Conservation (phyloP, 2,329 filamentous ascomycete species). For the Alternaria triticimaculans region DNA sequence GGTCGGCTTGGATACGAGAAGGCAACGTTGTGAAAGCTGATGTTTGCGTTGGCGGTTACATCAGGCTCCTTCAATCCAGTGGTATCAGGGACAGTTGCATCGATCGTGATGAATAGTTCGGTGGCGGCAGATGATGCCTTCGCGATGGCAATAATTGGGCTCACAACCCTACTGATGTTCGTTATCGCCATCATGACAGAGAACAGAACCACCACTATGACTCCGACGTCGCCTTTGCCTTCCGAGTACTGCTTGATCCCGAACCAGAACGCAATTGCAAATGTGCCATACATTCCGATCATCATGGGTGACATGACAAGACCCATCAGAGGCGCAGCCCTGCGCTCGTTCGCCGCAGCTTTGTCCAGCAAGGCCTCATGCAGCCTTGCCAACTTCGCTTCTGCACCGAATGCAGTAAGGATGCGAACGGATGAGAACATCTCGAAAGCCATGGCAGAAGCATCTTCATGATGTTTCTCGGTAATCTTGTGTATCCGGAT, state of each 20-base stretch:
- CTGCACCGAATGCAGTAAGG: conserved; percentile 48
- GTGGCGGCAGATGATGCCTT: conserved; percentile 46
- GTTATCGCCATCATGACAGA: conserved; percentile 49
- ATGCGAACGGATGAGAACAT: conserved; percentile 49
- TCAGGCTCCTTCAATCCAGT: conserved; percentile 46
- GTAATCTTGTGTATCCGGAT: conserved; percentile 44
- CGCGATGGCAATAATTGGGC: conserved; percentile 41
- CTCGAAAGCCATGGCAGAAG: conserved; percentile 47
- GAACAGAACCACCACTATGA: conserved; percentile 48
- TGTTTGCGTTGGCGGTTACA: conserved; percentile 44
- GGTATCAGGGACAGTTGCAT: conserved; percentile 35
- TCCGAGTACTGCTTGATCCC: conserved; percentile 45
- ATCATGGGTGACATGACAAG: conserved; percentile 44
- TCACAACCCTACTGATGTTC: conserved; percentile 40
- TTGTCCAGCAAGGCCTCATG: conserved; percentile 37
- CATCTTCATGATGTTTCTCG: conserved; percentile 40
- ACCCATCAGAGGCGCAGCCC: conserved; percentile 41
- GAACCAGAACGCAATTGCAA: conserved; percentile 50
- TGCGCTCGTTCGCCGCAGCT: conserved; percentile 37
- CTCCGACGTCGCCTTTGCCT: conserved; percentile 38
- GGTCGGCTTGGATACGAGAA: conserved; percentile 58
- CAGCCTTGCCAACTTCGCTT: conserved; percentile 41
- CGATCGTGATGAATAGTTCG: conserved; percentile 48
- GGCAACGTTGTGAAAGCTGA: conserved; percentile 39
- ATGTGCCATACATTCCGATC: conserved; percentile 46